phyloP scores from a whole-genome alignment of 1,284 basidiomycete genomes.

The Serendipita sp. region DNA sequence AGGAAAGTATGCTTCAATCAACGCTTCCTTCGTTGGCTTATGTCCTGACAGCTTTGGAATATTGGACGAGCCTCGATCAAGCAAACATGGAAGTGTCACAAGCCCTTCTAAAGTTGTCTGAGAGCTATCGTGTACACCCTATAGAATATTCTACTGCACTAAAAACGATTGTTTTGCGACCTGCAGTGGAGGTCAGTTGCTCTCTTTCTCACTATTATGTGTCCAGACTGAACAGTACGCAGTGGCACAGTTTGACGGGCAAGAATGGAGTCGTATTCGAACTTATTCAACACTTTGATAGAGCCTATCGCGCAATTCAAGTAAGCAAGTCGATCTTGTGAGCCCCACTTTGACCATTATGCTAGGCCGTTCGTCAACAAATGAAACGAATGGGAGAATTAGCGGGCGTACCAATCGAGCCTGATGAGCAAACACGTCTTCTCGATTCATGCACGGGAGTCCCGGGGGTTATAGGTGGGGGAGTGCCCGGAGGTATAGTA shows the following conservation, averaged over 20 bases:
- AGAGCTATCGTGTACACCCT: constrained; percentile 18
- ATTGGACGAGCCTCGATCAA: constrained; percentile 57
- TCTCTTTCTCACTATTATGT: not conserved
- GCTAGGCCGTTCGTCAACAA: constrained; percentile 18
- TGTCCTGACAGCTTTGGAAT: constrained; percentile 33
- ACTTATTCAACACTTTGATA: constrained; percentile 9
- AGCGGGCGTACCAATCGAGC: constrained; percentile 82
- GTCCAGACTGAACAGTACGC: not conserved
- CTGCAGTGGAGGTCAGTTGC: not conserved
- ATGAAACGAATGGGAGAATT: constrained; percentile 82
- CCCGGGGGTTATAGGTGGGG: constrained; percentile 82
- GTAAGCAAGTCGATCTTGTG: not conserved
- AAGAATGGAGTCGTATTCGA: constrained; percentile 6
- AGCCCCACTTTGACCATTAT: not conserved
- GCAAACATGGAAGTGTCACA: constrained; percentile 21
- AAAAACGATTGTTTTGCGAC: constrained; percentile 14
- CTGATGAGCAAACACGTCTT: constrained; percentile 75
- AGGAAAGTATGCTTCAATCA: constrained; percentile 28
- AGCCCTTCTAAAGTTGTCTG: constrained; percentile 17
- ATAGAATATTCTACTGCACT: constrained; percentile 19
- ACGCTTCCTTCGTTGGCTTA: constrained; percentile 12
- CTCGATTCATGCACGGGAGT: constrained; percentile 66
- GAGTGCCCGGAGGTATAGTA: constrained; percentile 80
- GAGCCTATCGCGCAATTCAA: constrained; percentile 6
- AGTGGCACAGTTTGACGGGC: constrained; percentile 7